Evolutionary conservation across 116 monocot species (phyloP).

Genomic region (Posidonia oceanica): DNA sequence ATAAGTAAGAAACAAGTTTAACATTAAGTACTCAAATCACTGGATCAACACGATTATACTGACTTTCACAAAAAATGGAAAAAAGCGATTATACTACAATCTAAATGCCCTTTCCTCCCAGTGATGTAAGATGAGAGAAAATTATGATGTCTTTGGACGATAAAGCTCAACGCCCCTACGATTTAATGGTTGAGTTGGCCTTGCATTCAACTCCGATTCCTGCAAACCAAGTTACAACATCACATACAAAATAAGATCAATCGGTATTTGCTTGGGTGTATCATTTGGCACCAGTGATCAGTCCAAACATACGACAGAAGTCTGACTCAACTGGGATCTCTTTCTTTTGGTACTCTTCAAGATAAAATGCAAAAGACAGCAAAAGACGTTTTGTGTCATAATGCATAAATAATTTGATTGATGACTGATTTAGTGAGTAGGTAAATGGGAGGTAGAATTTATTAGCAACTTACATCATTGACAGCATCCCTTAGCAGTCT

Average conservation of each 20-base stretch:
- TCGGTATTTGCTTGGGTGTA: too few relatives aligned
- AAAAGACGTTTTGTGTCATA: background rate
- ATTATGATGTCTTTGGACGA: background rate
- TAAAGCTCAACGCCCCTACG: slow-evolving; percentile 7
- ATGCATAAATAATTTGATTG: background rate
- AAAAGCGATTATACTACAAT: too few relatives aligned
- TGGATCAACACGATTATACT: too few relatives aligned
- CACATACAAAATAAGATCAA: background rate
- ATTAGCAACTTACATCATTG: slow-evolving; percentile 20
- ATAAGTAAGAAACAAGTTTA: too few relatives aligned
- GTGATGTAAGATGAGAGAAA: background rate
- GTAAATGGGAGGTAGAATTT: background rate
- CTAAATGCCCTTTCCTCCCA: too few relatives aligned
- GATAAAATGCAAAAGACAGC: background rate
- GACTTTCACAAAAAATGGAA: too few relatives aligned
- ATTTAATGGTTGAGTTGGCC: slow-evolving; percentile 14
- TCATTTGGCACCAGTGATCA: too few relatives aligned
- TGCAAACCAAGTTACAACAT: slow-evolving; percentile 1
- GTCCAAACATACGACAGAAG: background rate
- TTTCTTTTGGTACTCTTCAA: too few relatives aligned
- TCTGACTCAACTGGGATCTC: too few relatives aligned
- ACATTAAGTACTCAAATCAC: too few relatives aligned
- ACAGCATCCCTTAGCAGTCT: slow-evolving; percentile 18
- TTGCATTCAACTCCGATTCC: slow-evolving; percentile 15
- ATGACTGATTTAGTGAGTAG: background rate